These are phyloP conservation scores for Actinomortierella wolfii DNA, from an alignment of 371 early-diverging fungal species.

Conservation along the genomic window DNA sequence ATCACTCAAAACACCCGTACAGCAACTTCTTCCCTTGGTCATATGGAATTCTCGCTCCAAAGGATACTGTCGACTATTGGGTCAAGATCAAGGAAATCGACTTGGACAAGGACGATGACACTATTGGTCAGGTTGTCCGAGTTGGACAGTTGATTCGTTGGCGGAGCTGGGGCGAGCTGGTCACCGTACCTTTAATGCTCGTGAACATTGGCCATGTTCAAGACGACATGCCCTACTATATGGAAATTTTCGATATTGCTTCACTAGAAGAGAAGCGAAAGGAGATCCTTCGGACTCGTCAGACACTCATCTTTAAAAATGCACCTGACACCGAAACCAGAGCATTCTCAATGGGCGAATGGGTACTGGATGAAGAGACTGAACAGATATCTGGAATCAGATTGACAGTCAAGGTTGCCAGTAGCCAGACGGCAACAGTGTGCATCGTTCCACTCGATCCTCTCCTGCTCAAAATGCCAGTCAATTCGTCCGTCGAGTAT, in stretches of 20 bases:
- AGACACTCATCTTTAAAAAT: slow-evolving; percentile 15
- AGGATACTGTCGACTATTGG: slow-evolving; percentile 38
- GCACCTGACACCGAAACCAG: slow-evolving; percentile 9
- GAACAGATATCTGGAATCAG: slow-evolving; percentile 21
- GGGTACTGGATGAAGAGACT: slow-evolving; percentile 18
- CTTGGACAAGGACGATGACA: slow-evolving; percentile 10
- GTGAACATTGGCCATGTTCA: slow-evolving; percentile 31
- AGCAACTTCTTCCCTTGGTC: slow-evolving; percentile 28
- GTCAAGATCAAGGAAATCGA: slow-evolving; percentile 17
- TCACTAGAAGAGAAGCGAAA: slow-evolving; percentile 12
- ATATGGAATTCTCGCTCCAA: slow-evolving; percentile 19
- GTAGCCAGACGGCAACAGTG: slow-evolving; percentile 11
- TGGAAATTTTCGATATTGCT: slow-evolving; percentile 14
- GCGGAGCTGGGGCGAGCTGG: slow-evolving; percentile 12
- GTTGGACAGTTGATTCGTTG: slow-evolving; percentile 30
- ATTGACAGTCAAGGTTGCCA: slow-evolving; percentile 24
- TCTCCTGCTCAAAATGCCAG: slow-evolving; percentile 14
- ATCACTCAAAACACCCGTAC: slow-evolving; percentile 49
- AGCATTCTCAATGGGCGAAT: slow-evolving; percentile 32
- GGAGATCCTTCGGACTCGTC: slow-evolving; percentile 11
- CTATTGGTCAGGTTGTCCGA: slow-evolving; percentile 12
- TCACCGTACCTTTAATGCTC: slow-evolving; percentile 16
- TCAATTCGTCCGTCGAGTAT: slow-evolving; percentile 6
- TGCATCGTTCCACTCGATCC: slow-evolving; percentile 22
- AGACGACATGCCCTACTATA: slow-evolving; percentile 14